Conservation (phyloP, 2,329 filamentous ascomycete species). For the Paramyrothecium roridum region DNA sequence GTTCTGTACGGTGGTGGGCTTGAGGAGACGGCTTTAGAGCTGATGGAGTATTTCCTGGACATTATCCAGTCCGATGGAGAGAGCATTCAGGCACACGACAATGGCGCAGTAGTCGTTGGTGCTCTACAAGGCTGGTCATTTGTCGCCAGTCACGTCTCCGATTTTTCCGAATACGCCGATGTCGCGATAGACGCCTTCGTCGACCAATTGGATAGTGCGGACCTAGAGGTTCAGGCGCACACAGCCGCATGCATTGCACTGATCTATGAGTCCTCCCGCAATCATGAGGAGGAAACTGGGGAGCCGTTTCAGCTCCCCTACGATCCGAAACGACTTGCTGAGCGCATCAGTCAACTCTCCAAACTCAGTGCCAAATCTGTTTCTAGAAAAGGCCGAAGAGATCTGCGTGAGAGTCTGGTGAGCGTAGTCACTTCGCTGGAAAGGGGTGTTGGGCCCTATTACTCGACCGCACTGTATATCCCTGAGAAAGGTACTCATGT, state of each 20-base stretch:
- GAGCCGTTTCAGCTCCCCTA: constrained; percentile 47
- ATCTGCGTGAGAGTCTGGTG: constrained; percentile 44
- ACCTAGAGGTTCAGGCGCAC: constrained; percentile 70
- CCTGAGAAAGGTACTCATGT: constrained; percentile 40
- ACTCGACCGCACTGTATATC: constrained; percentile 43
- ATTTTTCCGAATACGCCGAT: constrained; percentile 68
- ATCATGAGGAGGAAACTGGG: constrained; percentile 45
- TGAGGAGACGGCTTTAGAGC: constrained; percentile 63
- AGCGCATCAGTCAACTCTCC: constrained; percentile 44
- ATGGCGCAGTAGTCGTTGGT: constrained; percentile 66
- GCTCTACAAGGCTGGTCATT: constrained; percentile 79
- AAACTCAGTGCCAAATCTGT: constrained; percentile 45
- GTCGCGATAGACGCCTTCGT: constrained; percentile 75
- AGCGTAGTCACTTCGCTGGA: constrained; percentile 55
- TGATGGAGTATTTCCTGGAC: constrained; percentile 73
- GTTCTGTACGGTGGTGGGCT: constrained; percentile 74
- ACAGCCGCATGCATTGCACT: constrained; percentile 80
- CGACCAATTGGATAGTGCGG: constrained; percentile 77
- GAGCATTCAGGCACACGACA: constrained; percentile 68
- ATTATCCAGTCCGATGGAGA: constrained; percentile 79
- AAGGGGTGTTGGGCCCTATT: constrained; percentile 50
- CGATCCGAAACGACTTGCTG: constrained; percentile 45
- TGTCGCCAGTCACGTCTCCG: constrained; percentile 72
- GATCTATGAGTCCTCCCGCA: constrained; percentile 68
- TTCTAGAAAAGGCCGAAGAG: constrained; percentile 45